Conservation (phyloP, 768 basidiomycete genomes). For the Cubamyces sp. region DNA sequence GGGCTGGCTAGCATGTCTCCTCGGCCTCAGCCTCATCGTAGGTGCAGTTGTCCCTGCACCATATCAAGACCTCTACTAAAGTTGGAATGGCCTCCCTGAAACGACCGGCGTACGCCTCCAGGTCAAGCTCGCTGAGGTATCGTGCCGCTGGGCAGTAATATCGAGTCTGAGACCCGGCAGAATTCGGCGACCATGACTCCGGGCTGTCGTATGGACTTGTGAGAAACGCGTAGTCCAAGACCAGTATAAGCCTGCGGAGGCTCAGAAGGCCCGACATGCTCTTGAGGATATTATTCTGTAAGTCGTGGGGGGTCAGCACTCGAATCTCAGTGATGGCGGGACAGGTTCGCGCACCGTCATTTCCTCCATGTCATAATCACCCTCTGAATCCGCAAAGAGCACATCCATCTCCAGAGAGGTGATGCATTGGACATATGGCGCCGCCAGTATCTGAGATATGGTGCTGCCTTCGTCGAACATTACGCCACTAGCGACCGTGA, state of each 20-base stretch:
- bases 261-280: neutral
- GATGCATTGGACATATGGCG: conserved; percentile 1
- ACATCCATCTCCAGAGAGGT: conserved; percentile 5
- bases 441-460: neutral
- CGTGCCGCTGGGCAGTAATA: neutral
- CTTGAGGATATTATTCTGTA: neutral
- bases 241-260: conserved; percentile 7
- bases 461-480: conserved; percentile 1
- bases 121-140: neutral
- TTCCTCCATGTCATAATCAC: neutral
- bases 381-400: neutral
- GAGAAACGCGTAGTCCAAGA: neutral
- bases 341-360: neutral
- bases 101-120: neutral
- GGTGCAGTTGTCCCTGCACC: no score
- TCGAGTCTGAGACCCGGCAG: neutral
- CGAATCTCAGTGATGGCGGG: neutral
- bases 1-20: no score
- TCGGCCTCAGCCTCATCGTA: no score
- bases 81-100: neutral
- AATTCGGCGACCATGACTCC: no score
- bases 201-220: neutral
- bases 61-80: neutral
- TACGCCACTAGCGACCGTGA: neutral
- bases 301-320: no score